phyloP scores from a whole-genome alignment of 768 basidiomycete genomes.

The Xerocomus brunneocitrinus region DNA sequence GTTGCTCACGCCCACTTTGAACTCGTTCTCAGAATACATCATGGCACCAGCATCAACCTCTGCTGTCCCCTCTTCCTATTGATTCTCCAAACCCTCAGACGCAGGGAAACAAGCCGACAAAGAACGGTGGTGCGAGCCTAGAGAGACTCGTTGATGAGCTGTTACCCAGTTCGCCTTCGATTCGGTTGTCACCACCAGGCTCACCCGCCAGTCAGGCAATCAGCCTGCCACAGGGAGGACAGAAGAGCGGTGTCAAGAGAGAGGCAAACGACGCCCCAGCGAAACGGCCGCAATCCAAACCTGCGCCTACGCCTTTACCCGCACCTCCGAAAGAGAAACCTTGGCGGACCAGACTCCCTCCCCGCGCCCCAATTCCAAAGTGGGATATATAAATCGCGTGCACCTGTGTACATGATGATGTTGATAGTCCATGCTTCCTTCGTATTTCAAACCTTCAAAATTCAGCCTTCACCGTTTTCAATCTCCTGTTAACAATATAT shows the following conservation, averaged over 20 bases:
- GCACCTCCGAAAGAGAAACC: slow-evolving; percentile 6
- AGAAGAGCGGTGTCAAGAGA: background rate
- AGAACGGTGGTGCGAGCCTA: slow-evolving; percentile 7
- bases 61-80: slow-evolving; percentile 3
- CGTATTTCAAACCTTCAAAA: background rate
- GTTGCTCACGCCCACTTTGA: background rate
- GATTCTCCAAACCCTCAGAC: background rate
- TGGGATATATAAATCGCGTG: slow-evolving; percentile 19
- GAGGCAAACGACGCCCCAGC: background rate
- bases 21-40: slow-evolving; percentile 1
- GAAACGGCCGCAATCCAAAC: background rate
- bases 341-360: slow-evolving; percentile 27
- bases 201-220: slow-evolving; percentile 6
- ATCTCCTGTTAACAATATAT: background rate
- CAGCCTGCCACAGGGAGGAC: background rate
- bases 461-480: background rate
- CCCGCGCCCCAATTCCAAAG: slow-evolving; percentile 29
- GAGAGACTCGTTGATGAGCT: slow-evolving; percentile 14
- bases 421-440: background rate
- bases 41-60: slow-evolving; percentile 16
- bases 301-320: background rate
- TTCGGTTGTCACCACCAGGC: slow-evolving; percentile 17
- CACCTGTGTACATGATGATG: too few species aligned
- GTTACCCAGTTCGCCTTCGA: slow-evolving; percentile 14
- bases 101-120: background rate